Conservation (phyloP, 2,329 filamentous ascomycete species). For the Botrytis tulipae region DNA sequence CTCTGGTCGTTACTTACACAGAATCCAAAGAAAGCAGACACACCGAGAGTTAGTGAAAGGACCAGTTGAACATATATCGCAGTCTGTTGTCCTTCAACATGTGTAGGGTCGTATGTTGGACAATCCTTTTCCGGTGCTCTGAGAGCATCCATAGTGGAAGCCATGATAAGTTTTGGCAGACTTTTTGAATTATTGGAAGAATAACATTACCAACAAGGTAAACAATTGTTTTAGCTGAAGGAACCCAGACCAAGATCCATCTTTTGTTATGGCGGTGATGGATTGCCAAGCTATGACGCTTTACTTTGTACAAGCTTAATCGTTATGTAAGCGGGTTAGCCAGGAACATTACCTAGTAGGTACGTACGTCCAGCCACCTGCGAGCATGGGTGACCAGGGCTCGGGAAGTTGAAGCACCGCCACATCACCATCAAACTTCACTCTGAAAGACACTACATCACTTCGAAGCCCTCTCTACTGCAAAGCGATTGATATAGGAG, state of each 20-base stretch:
- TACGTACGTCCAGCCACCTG: neutral
- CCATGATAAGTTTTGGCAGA: constrained; percentile 10
- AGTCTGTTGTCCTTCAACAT: constrained; percentile 32
- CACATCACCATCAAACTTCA: neutral
- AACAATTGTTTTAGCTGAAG: neutral
- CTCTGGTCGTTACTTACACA: constrained; percentile 54
- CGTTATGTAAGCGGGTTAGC: constrained; percentile 2
- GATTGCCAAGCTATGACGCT: constrained; percentile 14
- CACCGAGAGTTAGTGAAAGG: constrained; percentile 68
- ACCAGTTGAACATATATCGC: constrained; percentile 60
- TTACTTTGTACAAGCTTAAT: neutral
- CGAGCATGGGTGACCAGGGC: neutral
- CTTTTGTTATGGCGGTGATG: neutral
- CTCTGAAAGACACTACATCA: neutral
- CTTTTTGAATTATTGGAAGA: neutral
- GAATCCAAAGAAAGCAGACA: constrained; percentile 71
- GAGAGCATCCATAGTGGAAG: constrained; percentile 24
- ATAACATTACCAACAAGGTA: constrained; percentile 8
- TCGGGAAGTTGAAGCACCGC: neutral
- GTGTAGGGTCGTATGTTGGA: constrained; percentile 30
- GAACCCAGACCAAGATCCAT: constrained; percentile 3
- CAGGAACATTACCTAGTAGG: constrained; percentile 2
- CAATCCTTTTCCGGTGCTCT: constrained; percentile 28
- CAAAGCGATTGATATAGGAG: neutral
- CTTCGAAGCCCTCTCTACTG: neutral